phyloP scores from a whole-genome alignment of 495 filamentous ascomycete genomes.

The Penicillium cosmopolitanum region DNA sequence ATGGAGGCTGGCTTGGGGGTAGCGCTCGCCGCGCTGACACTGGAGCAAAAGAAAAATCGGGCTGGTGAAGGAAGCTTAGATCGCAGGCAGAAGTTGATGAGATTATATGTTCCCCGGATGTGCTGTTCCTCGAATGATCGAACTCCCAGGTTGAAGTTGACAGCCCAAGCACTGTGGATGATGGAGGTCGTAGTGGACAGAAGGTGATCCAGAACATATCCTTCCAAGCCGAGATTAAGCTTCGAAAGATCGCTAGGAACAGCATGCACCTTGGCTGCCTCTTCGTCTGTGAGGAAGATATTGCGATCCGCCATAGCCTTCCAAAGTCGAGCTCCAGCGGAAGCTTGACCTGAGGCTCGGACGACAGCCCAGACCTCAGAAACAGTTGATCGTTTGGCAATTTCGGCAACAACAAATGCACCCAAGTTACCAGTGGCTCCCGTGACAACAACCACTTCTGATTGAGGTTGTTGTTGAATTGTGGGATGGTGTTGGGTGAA shows the following conservation, averaged over 20 bases:
- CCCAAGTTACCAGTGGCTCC: slow-evolving; percentile 67
- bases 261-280: slow-evolving; percentile 28
- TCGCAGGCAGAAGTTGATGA: slow-evolving; percentile 60
- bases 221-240: slow-evolving; percentile 48
- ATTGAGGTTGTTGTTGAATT: slow-evolving; percentile 14
- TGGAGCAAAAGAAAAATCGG: slow-evolving; percentile 64
- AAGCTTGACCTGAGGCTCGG: slow-evolving; percentile 45
- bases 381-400: slow-evolving; percentile 37
- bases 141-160: slow-evolving; percentile 73
- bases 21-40: slow-evolving; percentile 51
- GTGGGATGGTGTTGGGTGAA: slow-evolving; percentile 40
- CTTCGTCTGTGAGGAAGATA: slow-evolving; percentile 19
- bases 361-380: slow-evolving; percentile 59
- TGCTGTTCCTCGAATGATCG: slow-evolving; percentile 61
- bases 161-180: slow-evolving; percentile 70
- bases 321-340: slow-evolving; percentile 26
- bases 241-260: slow-evolving; percentile 34
- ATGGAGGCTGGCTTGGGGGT: slow-evolving; percentile 40
- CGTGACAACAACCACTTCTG: slow-evolving; percentile 46
- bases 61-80: slow-evolving; percentile 35
- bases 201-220: slow-evolving; percentile 42
- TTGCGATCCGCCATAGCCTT: slow-evolving; percentile 28
- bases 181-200: slow-evolving; percentile 48
- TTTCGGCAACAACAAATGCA: slow-evolving; percentile 54
- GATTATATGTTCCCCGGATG: slow-evolving; percentile 59